A percentile compares a stretch with the other conserved stretches of the same genome.
Conservation (phyloP, 108 stramenopile species). For the Skeletonema tropicum region DNA sequence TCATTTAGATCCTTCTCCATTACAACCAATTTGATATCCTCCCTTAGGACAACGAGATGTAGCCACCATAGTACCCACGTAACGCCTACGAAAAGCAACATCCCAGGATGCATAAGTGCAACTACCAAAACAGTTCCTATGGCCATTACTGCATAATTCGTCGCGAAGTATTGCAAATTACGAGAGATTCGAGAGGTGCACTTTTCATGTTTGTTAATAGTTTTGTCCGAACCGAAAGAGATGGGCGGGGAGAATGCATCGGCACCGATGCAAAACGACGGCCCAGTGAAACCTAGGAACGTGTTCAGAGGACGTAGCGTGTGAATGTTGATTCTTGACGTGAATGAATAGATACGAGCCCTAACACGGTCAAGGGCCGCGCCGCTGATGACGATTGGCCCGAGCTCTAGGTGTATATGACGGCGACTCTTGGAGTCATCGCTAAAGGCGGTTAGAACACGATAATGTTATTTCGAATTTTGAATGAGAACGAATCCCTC, state of each 20-base stretch:
- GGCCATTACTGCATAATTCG: conserved; percentile 80
- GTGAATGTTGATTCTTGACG: conserved; percentile 66
- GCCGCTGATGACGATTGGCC: conserved; percentile 41
- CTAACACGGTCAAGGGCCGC: conserved; percentile 47
- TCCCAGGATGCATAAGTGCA: conserved; percentile 83
- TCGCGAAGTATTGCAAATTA: conserved; percentile 81
- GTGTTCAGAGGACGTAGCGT: conserved; percentile 74
- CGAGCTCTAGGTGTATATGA: conserved; percentile 34
- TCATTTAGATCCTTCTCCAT: conserved; percentile 69
- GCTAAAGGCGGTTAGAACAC: not conserved
- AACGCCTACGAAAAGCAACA: conserved; percentile 67
- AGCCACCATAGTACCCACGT: conserved; percentile 70
- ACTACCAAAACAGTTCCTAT: conserved; percentile 73
- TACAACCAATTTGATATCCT: conserved; percentile 67
- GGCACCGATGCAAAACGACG: conserved; percentile 73
- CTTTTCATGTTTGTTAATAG: conserved; percentile 49
- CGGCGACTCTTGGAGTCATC: conserved; percentile 31
- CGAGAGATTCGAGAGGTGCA: conserved; percentile 65
- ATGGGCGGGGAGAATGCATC: conserved; percentile 79
- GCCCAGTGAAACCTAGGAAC: conserved; percentile 73
- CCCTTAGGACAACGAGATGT: conserved; percentile 64
- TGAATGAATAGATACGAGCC: conserved; percentile 41
- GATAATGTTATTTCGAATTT: too few species aligned
- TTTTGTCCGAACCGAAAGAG: conserved; percentile 54
- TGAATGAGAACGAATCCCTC: not conserved